Percentiles rank a stretch among this genome's conserved stretches.
Evolutionary conservation across 1,284 basidiomycete genomes (phyloP).

Genomic region (Leccinum fuscescens): DNA sequence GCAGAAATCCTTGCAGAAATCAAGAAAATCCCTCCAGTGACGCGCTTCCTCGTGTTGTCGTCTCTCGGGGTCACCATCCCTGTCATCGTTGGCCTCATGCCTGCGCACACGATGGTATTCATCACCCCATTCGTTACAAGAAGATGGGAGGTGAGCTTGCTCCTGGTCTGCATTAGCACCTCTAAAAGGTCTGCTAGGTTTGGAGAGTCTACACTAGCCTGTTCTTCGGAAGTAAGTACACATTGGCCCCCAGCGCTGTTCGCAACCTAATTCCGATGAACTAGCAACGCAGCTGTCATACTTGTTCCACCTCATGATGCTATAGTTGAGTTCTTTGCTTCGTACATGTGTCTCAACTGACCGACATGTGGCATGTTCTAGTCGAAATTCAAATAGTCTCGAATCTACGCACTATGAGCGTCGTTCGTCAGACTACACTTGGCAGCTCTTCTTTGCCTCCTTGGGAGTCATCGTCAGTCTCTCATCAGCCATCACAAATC

Average conservation of each 20-base stretch:
- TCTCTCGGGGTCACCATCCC: constrained; percentile 64
- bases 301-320: constrained; percentile 74
- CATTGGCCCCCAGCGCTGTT: neutral
- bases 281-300: constrained; percentile 58
- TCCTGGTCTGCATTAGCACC: constrained; percentile 1
- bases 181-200: constrained; percentile 43
- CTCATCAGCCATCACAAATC: neutral
- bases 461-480: constrained; percentile 58
- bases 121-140: constrained; percentile 46
- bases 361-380: constrained; percentile 27
- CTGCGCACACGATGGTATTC: constrained; percentile 59
- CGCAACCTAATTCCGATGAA: neutral
- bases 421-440: constrained; percentile 70
- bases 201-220: constrained; percentile 80
- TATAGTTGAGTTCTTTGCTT: constrained; percentile 56
- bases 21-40: constrained; percentile 83
- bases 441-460: constrained; percentile 64
- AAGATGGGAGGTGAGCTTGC: constrained; percentile 51
- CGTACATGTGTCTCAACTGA: neutral
- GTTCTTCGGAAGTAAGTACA: constrained; percentile 67
- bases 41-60: constrained; percentile 67
- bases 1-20: constrained; percentile 54
- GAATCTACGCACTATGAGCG: constrained; percentile 60
- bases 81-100: constrained; percentile 55
- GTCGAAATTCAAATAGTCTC: constrained; percentile 62